Evolutionary conservation across 2,329 filamentous ascomycete genomes (phyloP).

Genomic region (Sporothrix pallida): DNA sequence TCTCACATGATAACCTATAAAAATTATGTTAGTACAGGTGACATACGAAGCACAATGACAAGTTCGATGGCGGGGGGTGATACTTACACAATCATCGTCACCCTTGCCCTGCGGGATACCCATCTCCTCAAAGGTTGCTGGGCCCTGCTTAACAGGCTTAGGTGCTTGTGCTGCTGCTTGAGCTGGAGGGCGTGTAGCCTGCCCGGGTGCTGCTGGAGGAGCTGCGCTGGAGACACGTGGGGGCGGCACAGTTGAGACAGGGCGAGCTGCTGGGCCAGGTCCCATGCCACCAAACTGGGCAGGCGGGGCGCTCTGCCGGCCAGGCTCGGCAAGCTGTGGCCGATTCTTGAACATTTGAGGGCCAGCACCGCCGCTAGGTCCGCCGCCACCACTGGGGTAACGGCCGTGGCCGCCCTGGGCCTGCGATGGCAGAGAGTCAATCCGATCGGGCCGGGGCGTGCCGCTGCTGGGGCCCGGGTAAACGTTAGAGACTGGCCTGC

Average conservation of each 20-base stretch:
- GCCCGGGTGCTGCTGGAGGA: constrained; percentile 14
- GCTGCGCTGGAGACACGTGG: constrained; percentile 24
- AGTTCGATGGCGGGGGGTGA: neutral
- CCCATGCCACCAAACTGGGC: constrained; percentile 38
- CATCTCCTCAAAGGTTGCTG: constrained; percentile 98
- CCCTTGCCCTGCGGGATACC: constrained; percentile 84
- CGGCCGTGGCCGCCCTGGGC: constrained; percentile 27
- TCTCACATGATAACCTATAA: constrained; percentile 32
- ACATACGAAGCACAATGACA: neutral
- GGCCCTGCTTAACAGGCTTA: constrained; percentile 63
- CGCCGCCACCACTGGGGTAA: constrained; percentile 19
- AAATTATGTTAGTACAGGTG: neutral
- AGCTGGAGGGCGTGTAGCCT: constrained; percentile 23
- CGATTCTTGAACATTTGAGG: constrained; percentile 34
- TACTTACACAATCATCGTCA: constrained; percentile 87
- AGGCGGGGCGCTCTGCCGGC: constrained; percentile 48
- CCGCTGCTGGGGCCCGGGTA: constrained; percentile 35
- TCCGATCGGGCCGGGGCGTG: constrained; percentile 43
- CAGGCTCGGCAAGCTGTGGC: constrained; percentile 36
- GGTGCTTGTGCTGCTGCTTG: constrained; percentile 15
- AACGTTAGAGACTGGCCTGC: constrained; percentile 43
- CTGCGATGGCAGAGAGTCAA: constrained; percentile 40
- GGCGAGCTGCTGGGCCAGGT: neutral
- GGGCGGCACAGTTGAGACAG: constrained; percentile 25
- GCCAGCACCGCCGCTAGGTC: constrained; percentile 35